Conservation (phyloP, 495 filamentous ascomycete genomes). For the Penicillium tannophilum region DNA sequence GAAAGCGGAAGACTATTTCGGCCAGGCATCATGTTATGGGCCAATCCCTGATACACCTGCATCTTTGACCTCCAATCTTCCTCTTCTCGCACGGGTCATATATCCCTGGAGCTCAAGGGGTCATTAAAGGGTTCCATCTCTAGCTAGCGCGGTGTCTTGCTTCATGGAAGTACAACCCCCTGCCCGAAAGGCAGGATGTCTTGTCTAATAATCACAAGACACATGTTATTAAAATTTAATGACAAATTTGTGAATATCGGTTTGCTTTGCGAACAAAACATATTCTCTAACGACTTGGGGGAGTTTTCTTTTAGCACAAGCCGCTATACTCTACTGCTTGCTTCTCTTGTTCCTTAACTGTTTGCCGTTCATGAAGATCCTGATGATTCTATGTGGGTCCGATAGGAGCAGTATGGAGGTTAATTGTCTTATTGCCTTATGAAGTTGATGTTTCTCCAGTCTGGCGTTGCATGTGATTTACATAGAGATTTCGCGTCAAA, state of each 20-base stretch:
- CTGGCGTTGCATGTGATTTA: no score
- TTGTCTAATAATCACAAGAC: background rate
- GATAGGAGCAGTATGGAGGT: no score
- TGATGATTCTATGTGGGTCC: background rate
- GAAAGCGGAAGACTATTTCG: background rate
- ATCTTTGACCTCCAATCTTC: background rate
- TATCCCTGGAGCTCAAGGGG: background rate
- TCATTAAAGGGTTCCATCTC: background rate
- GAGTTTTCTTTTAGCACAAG: background rate
- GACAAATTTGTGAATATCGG: constrained; percentile 11
- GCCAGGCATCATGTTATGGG: background rate
- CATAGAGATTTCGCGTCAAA: no score
- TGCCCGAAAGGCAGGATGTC: background rate
- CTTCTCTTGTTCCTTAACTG: background rate
- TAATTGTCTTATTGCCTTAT: no score
- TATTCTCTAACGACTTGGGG: background rate
- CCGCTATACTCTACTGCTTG: background rate
- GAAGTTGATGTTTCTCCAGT: no score
- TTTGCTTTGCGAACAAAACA: background rate
- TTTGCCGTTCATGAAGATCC: background rate
- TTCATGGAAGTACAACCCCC: no score
- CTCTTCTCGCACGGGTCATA: background rate
- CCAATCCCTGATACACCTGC: background rate
- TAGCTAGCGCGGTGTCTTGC: background rate
- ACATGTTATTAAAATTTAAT: constrained; percentile 8